Evolutionary conservation across 2,329 filamentous ascomycete species (phyloP).

Genomic region (Pseudogymnoascus sp.): DNA sequence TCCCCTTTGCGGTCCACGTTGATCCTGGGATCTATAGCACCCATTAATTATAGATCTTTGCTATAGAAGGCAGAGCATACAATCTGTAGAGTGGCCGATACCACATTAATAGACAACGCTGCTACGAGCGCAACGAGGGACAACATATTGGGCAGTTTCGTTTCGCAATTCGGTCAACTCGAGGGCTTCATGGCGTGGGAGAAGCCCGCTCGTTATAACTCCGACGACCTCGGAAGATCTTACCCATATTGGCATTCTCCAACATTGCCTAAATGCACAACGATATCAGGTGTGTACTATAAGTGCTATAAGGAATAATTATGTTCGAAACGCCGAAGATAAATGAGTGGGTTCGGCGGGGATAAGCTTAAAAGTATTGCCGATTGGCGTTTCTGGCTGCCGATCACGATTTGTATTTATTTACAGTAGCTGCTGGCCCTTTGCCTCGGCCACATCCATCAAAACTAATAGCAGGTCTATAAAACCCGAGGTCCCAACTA

Average conservation of each 20-base stretch:
- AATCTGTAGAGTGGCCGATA: constrained; percentile 11
- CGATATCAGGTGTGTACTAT: constrained; percentile 1
- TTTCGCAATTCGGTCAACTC: background rate
- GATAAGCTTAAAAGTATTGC: constrained; percentile 6
- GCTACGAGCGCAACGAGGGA: background rate
- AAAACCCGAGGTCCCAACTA: background rate
- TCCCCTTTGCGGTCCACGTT: constrained; percentile 25
- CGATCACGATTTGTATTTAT: background rate
- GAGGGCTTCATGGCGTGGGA: background rate
- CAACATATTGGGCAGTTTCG: background rate
- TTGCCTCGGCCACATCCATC: background rate
- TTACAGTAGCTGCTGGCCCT: background rate
- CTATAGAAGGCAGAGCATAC: constrained; percentile 1
- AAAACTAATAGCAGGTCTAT: background rate
- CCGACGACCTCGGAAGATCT: background rate
- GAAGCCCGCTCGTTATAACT: background rate
- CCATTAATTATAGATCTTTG: background rate
- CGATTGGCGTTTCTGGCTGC: background rate
- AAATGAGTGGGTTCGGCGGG: background rate
- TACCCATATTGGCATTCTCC: background rate
- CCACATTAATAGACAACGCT: constrained; percentile 10
- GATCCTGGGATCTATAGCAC: constrained; percentile 22
- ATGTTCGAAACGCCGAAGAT: constrained; percentile 5
- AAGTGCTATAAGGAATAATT: background rate
- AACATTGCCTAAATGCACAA: constrained; percentile 1